A percentile compares a stretch with the other conserved stretches of the same genome.
These are phyloP conservation scores for Pleurotus cornucopiae DNA, from an alignment of 768 basidiomycete species.

Conservation along the genomic window DNA sequence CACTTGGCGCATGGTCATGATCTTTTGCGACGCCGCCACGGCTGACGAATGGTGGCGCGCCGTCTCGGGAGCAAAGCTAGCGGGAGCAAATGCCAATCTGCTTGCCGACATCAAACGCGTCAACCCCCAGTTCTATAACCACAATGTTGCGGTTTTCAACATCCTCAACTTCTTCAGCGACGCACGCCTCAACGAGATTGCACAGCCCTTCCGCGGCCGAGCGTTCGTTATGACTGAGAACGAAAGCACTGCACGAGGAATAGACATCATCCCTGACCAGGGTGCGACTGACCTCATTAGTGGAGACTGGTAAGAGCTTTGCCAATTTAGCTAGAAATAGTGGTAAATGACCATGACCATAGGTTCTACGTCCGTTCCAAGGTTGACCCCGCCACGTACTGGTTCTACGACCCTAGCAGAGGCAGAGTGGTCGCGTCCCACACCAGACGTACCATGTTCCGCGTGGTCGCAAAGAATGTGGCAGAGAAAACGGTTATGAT, in stretches of 20 bases:
- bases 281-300: not conserved
- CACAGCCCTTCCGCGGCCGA: not conserved
- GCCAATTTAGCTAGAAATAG: not conserved
- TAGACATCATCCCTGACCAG: not conserved
- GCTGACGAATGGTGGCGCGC: not conserved
- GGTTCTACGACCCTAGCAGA: not conserved
- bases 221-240: not conserved
- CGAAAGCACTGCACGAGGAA: not conserved
- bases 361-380: conserved; percentile 1
- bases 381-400: not conserved
- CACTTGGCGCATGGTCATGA: not conserved
- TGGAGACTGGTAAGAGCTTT: not conserved
- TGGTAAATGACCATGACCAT: not conserved
- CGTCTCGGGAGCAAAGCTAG: not conserved
- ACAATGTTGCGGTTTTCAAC: not conserved
- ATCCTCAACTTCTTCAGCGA: not conserved
- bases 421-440: not conserved
- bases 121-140: not conserved
- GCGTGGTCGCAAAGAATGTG: not conserved
- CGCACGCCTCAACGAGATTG: not conserved
- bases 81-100: not conserved
- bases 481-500: not conserved
- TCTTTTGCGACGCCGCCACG: not conserved
- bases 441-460: not conserved
- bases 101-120: not conserved